Percentiles rank a stretch among this genome's conserved stretches.
phyloP scores from a whole-genome alignment of 2,329 filamentous ascomycete species.

The Colletotrichum acutatum region DNA sequence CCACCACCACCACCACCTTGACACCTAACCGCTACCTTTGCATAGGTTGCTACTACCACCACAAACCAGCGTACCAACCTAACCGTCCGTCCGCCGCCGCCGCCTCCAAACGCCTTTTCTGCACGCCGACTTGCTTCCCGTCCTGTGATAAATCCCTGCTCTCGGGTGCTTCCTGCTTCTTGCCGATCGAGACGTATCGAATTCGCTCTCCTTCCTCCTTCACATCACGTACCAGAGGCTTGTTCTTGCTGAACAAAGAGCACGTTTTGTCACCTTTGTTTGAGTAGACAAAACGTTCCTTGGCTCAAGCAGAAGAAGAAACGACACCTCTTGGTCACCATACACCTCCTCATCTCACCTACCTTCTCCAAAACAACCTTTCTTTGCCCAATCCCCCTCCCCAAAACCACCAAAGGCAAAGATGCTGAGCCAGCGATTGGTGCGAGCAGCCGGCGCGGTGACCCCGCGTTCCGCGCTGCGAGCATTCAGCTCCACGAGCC shows the following conservation, averaged over 20 bases:
- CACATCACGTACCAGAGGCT: slow-evolving; percentile 27
- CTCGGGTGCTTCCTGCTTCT: slow-evolving; percentile 35
- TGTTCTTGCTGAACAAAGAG: slow-evolving; percentile 35
- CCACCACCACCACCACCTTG: slow-evolving; percentile 16
- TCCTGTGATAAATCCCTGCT: slow-evolving; percentile 32
- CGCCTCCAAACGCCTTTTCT: slow-evolving; percentile 1
- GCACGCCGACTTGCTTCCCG: slow-evolving; percentile 32
- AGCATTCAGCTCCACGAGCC: slow-evolving; percentile 67
- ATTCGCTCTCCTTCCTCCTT: slow-evolving; percentile 27
- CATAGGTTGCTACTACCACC: slow-evolving; percentile 9
- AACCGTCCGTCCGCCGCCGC: background rate
- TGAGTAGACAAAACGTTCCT: slow-evolving; percentile 11
- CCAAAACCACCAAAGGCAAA: slow-evolving; percentile 41
- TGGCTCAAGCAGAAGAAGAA: slow-evolving; percentile 16
- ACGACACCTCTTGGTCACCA: slow-evolving; percentile 28
- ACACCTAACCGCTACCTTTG: slow-evolving; percentile 12
- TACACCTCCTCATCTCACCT: background rate
- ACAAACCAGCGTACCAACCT: background rate
- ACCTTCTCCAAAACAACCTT: background rate
- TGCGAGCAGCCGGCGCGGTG: slow-evolving; percentile 55
- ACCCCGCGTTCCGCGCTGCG: slow-evolving; percentile 62
- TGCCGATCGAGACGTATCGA: slow-evolving; percentile 32
- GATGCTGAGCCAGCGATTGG: slow-evolving; percentile 64
- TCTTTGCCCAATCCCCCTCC: slow-evolving; percentile 13
- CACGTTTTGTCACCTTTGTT: slow-evolving; percentile 23